phyloP scores from a whole-genome alignment of 352 stramenopile genomes.

The Phytophthora palmivora region DNA sequence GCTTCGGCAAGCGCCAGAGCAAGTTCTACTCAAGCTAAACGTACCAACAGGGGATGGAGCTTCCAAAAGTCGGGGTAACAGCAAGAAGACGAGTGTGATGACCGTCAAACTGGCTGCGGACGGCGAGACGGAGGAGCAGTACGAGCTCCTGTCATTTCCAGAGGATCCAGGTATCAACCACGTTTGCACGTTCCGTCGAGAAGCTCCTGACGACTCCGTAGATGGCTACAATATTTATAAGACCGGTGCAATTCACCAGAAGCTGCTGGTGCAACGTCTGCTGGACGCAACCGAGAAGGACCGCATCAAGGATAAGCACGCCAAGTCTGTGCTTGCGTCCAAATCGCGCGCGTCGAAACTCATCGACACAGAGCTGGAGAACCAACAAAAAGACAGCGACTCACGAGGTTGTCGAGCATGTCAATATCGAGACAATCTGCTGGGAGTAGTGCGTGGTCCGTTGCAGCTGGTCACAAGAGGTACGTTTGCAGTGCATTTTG shows the following conservation, averaged over 20 bases:
- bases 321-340: slow-evolving; percentile 73
- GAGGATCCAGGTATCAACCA: slow-evolving; percentile 78
- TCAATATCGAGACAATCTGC: slow-evolving; percentile 12
- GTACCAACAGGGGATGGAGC: slow-evolving; percentile 17
- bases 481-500: slow-evolving; percentile 14
- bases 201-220: slow-evolving; percentile 2
- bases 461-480: slow-evolving; percentile 25
- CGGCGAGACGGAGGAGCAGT: slow-evolving; percentile 42
- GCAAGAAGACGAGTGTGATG: slow-evolving; percentile 62
- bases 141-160: slow-evolving; percentile 80
- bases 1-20: slow-evolving; percentile 46
- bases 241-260: slow-evolving; percentile 73
- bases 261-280: slow-evolving; percentile 82
- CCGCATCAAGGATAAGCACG: slow-evolving; percentile 84
- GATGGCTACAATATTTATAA: slow-evolving; percentile 66
- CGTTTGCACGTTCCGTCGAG: slow-evolving; percentile 60
- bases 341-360: slow-evolving; percentile 77
- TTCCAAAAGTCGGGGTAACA: slow-evolving; percentile 17
- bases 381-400: slow-evolving; percentile 28
- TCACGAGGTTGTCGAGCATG: slow-evolving; percentile 21
- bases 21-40: slow-evolving; percentile 36
- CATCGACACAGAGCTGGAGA: slow-evolving; percentile 38
- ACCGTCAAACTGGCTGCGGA: slow-evolving; percentile 37
- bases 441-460: slow-evolving; percentile 26
- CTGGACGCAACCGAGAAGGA: slow-evolving; percentile 80